Base-by-base conservation (phyloP, 2,329 filamentous ascomycete genomes). In the Aspergillus sp. region DNA sequence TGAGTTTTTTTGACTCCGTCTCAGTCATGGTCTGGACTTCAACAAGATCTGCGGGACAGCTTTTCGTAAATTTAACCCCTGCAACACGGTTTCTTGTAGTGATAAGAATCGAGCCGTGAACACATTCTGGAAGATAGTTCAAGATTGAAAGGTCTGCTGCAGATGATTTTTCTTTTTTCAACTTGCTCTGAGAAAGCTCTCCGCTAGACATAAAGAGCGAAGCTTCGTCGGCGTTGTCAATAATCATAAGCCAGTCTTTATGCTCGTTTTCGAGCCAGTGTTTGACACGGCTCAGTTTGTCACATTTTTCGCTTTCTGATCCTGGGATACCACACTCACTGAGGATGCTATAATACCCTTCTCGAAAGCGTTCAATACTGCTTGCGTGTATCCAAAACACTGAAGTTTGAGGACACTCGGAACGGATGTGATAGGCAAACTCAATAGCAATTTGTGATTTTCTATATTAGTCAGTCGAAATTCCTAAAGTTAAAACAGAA, bases 201-300 rank as follows among this genome's bases (percentile, higher is more conserved):
- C 32, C 36, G 11, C 11, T 28, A 7, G 36, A 35, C 11, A 34
- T 29, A 9, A 50, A 50, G 9, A 51, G 34, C 2, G 46, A 49
- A 27, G 46, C 46, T 36, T 55, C 43, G 10, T 55, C 52, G 11
- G 47, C 51, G 13, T 53, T 53, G 26, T 55, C 52, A 36, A 55
- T 42, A 12, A 55, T 50, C 27, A 55, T 13, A 8, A 50, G 13
- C 48, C 48, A 50, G 7, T 42, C 32, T 28, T 42, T 40, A 38
- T 41, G 44, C 10, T 48, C 33, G 32, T 43, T 42, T 35, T 48
- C 48, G 1, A 50, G 46, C 48, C 48, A 50, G 4, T 48, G 30
- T 37, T 39, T 48, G 12, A 48, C 39, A 2, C 42, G 26, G 6
- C 2, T 10, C 27, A 48, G 37, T 9, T 46, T 48, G 27, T 45